Percentiles rank a stretch among this genome's conserved stretches.
Conservation (phyloP, 2,329 filamentous ascomycete genomes). For the Calycina marina region DNA sequence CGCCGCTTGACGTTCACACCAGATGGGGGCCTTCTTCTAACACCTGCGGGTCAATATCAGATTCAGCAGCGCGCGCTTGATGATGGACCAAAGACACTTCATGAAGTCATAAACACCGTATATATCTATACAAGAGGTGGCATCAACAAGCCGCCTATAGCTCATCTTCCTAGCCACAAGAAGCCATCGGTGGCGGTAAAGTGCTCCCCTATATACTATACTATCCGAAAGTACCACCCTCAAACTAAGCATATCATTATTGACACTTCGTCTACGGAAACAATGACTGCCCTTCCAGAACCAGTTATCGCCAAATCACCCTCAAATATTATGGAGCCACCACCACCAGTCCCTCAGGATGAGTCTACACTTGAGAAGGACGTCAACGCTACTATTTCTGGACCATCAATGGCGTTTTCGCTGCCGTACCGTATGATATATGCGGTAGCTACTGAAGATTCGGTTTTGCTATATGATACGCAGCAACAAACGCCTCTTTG, state of each 20-base stretch:
- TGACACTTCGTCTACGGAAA: conserved; percentile 79
- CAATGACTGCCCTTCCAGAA: conserved; percentile 74
- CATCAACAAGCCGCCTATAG: conserved; percentile 90
- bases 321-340: conserved; percentile 63
- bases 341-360: conserved; percentile 35
- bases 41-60: conserved; percentile 90
- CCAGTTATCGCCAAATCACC: conserved; percentile 47
- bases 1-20: conserved; percentile 85
- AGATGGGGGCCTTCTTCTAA: conserved; percentile 85
- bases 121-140: conserved; percentile 96
- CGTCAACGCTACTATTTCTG: conserved; percentile 34
- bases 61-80: conserved; percentile 49
- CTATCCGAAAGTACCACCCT: conserved; percentile 51
- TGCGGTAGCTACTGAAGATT: conserved; percentile 92
- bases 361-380: conserved; percentile 28
- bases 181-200: conserved; percentile 94
- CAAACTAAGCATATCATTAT: conserved; percentile 82
- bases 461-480: conserved; percentile 88
- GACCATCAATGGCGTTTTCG: conserved; percentile 59
- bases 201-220: conserved; percentile 85
- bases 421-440: conserved; percentile 91
- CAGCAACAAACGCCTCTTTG: conserved; percentile 90
- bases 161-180: conserved; percentile 91
- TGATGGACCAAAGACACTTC: conserved; percentile 55
- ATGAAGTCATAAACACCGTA: conserved; percentile 90